Evolutionary conservation across 2,329 filamentous ascomycete genomes (phyloP), one percentile per base, ranked within the genome.

Genomic region (Aspergillus aculeatus): DNA sequence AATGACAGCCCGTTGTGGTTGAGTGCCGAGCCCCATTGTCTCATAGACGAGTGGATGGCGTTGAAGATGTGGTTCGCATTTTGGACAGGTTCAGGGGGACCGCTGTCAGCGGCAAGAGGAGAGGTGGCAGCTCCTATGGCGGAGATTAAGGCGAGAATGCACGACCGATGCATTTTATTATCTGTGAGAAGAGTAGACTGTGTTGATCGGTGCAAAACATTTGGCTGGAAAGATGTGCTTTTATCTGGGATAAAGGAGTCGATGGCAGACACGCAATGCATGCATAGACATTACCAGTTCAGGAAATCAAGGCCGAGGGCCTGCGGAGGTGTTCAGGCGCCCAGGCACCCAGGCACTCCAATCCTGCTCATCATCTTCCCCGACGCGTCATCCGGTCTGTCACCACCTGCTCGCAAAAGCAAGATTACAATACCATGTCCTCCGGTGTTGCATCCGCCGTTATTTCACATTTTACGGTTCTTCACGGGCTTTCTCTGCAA

Each of bases 51-150:
- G 51, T 53, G 51, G 14, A 53, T 53, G 35, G 51, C 35, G 35
- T 53, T 53, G 51, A 53, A 53, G 21, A 53, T 53, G 35, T 53
- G 14, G 35, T 53, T 53, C 35, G 51, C 35, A 24, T 44, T 44
- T 10, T 53, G 51, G 12, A 53, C 16, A 31, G 51, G 16, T 12
- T 44, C 38, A 5, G 38, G 38, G 6, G 38, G 35, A 5, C 21
- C 21, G 19, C n/a, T 16, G 23, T 24, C 3, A 3, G 41, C 16
- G 14, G 51, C 51, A 26, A 53, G 32, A 10, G 51, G n/a, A 2
- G 32, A 24, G 51, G 35, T 24, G 32, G 32, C 19, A n/a, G 35
- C 21, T 26, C 32, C 14, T 29, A 11, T 23, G 16, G 32, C 23
- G 26, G 35, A 4, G 9, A 53, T 38, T 21, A n/a, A 23, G 23